Base-by-base conservation (phyloP, 768 basidiomycete species). In the Cystobasidium onofrii region DNA sequence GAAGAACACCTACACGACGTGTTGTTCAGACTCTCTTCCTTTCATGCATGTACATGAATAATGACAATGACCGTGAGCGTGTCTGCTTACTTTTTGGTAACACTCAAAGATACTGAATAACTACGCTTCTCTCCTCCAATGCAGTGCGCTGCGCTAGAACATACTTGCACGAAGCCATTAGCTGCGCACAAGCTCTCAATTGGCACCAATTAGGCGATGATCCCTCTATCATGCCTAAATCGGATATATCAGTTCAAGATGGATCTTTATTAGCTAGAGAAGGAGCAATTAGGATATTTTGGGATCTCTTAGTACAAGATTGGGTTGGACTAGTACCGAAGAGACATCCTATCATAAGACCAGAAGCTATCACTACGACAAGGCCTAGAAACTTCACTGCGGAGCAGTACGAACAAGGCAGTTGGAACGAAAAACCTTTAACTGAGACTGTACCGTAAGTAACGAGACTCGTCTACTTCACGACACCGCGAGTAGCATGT, bases 171-270 rank as follows among this genome's bases (percentile, higher is more conserved):
- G 57, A 60, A 60, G 57, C 57, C 10, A 27, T 60, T 20, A 34
- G 29, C 15, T 60, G 57, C 33, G 57, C 33, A 27, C 29, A 60
- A 60, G 33, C 29, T 17, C 25, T 60, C 6, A 27, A 27, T 4
- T 60, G 57, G 57, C 57, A 60, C 33, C 57, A 60, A 60, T 20
- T 60, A 34, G 57, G 57, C 6, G 57, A 60, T 6, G 57, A 60
- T 27, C 33, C 33, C 27, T 29, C 57, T 29, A 60, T 60, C 25
- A 27, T 60, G 33, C 57, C 57, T 27, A 25, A 29, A 29, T 34
- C 57, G 6, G 57, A 60, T 23, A 60, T 60, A 60, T 60, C 57
- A 15, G 57, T 60, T 29, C 57, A 60, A 60, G 57, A 60, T 13
- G 57, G 57, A 6, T 60, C 57, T 7, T 23, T 60, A 17, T 27